Percentiles rank a stretch among this genome's conserved stretches.
Conservation (phyloP, 148 eudicot species). For the Rhododendron williamsianum region DNA sequence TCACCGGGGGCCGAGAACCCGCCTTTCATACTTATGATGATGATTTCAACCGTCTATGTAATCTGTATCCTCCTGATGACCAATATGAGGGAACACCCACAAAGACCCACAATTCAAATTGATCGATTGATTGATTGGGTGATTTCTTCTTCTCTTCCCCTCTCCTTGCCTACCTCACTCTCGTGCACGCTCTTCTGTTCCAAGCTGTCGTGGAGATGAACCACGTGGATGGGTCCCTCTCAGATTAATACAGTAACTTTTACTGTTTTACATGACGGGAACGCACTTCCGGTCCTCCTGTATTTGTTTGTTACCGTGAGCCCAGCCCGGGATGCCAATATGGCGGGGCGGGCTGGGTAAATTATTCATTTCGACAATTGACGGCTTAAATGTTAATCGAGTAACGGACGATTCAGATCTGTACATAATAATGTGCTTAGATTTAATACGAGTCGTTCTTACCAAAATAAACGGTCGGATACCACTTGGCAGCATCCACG, state of each 20-base stretch:
- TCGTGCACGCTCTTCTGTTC: neutral
- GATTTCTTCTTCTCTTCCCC: neutral
- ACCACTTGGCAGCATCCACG: too few species aligned
- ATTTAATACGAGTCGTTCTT: too few species aligned
- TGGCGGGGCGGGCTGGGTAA: too few species aligned
- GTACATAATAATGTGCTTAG: fast-evolving
- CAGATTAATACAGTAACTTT: neutral
- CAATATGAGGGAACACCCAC: neutral
- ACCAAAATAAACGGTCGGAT: too few species aligned
- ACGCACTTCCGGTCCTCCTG: too few species aligned
- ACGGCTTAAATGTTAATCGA: too few species aligned
- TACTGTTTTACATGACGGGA: too few species aligned
- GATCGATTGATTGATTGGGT: neutral
- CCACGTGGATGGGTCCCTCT: neutral
- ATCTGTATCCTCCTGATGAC: neutral
- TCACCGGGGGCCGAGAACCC: conserved; percentile 80
- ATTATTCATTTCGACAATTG: too few species aligned
- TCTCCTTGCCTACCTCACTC: neutral
- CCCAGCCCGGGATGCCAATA: too few species aligned
- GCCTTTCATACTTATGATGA: conserved; percentile 44
- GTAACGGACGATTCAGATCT: too few species aligned
- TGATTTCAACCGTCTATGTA: neutral
- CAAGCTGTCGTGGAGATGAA: neutral
- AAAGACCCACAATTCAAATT: conserved; percentile 1
- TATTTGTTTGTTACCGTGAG: too few species aligned